These are phyloP conservation scores for Ambrosia artemisiifolia DNA, from an alignment of 129 eudicot species.

Conservation along the genomic window DNA sequence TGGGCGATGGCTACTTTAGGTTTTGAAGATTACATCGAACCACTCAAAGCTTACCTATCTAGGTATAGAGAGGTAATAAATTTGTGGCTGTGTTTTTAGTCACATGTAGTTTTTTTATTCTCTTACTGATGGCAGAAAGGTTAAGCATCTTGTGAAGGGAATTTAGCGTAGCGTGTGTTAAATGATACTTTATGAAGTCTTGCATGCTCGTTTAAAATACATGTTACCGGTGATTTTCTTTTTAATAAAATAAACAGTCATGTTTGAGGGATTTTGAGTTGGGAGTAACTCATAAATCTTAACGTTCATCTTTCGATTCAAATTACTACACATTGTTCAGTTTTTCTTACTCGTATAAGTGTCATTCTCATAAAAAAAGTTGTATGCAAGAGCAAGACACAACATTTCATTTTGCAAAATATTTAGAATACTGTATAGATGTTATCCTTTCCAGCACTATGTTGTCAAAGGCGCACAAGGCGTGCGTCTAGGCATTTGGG, in stretches of 20 bases:
- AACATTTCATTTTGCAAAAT: neutral
- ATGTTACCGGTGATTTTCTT: neutral
- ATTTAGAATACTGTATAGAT: neutral
- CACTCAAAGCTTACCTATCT: slow-evolving; percentile 68
- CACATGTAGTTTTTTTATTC: neutral
- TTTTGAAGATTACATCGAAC: slow-evolving; percentile 78
- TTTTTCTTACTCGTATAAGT: neutral
- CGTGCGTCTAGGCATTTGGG: too few species aligned
- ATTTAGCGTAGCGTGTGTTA: neutral
- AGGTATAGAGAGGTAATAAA: slow-evolving; percentile 76
- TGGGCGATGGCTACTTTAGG: slow-evolving; percentile 94
- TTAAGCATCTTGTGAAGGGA: slow-evolving; percentile 2
- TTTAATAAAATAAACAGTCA: neutral
- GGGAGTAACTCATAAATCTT: neutral
- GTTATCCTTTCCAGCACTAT: too few species aligned
- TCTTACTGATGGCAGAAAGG: neutral
- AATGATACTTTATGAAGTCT: neutral
- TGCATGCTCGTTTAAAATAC: neutral
- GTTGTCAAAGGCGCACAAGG: too few species aligned
- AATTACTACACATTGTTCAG: neutral
- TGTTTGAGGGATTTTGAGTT: too few species aligned
- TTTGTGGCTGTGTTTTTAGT: slow-evolving; percentile 5
- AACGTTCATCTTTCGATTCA: slow-evolving; percentile 1
- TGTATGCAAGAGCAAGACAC: slow-evolving; percentile 17
- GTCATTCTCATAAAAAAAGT: neutral